Percentiles rank a stretch among this genome's conserved stretches.
Conservation (phyloP, 768 basidiomycete genomes). For the Mycena amicta region DNA sequence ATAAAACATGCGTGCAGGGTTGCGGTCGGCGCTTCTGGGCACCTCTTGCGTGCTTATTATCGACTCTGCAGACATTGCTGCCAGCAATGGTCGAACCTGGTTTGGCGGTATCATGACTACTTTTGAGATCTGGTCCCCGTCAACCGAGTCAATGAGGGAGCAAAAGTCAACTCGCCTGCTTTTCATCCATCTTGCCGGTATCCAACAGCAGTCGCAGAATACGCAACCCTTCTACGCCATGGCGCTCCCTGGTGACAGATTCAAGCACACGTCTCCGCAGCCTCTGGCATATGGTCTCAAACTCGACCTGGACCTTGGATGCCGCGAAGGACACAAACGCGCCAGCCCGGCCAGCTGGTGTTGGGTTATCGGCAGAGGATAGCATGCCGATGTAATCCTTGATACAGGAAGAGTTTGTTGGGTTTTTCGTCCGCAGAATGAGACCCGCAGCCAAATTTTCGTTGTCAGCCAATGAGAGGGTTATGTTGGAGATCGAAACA, state of each 20-base stretch:
- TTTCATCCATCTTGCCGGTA: conserved; percentile 92
- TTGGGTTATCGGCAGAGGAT: conserved; percentile 82
- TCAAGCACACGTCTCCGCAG: conserved; percentile 75
- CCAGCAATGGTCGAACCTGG: conserved; percentile 79
- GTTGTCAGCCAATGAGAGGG: conserved; percentile 64
- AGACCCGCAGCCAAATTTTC: conserved; percentile 66
- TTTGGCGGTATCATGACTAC: conserved; percentile 90
- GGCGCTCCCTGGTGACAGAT: conserved; percentile 76
- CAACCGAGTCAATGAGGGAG: not conserved
- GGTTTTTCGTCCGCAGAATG: conserved; percentile 55
- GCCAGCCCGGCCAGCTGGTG: conserved; percentile 62
- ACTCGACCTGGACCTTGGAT: conserved; percentile 81
- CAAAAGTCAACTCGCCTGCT: conserved; percentile 61
- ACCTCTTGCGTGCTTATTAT: conserved; percentile 92
- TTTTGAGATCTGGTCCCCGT: conserved; percentile 73
- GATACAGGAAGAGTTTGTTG: conserved; percentile 59
- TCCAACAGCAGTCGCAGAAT: conserved; percentile 78
- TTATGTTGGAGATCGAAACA: conserved; percentile 65
- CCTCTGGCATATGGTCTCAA: conserved; percentile 67
- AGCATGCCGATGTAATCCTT: conserved; percentile 84
- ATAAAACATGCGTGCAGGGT: conserved; percentile 87
- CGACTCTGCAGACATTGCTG: conserved; percentile 77
- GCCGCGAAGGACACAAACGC: conserved; percentile 73
- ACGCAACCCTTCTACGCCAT: conserved; percentile 81
- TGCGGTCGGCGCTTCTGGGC: conserved; percentile 86